A percentile compares a stretch with the other conserved stretches of the same genome.
Conservation (phyloP, 257 asterid species). For the Parsonsia alboflavescens region DNA sequence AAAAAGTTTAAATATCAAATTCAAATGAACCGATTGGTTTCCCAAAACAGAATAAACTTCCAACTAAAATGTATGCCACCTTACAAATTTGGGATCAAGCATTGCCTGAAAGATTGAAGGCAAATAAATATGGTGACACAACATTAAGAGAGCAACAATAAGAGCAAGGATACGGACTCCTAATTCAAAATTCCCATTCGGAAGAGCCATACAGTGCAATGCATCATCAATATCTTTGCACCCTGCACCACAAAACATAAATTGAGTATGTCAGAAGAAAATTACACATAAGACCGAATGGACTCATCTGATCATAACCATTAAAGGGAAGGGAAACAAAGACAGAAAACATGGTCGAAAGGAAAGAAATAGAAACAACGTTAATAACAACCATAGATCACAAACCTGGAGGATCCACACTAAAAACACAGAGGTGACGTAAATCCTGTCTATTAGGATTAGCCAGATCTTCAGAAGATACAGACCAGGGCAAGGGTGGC, state of each 20-base stretch:
- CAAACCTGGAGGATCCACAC: slow-evolving; percentile 99
- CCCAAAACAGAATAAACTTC: neutral
- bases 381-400: slow-evolving; percentile 13
- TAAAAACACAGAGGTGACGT: slow-evolving; percentile 82
- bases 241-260: slow-evolving; percentile 49
- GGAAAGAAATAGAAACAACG: neutral
- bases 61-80: neutral
- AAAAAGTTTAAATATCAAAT: neutral
- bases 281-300: neutral
- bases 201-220: slow-evolving; percentile 80
- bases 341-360: slow-evolving; percentile 5
- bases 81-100: neutral
- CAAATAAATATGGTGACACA: neutral
- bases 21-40: neutral
- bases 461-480: slow-evolving; percentile 67
- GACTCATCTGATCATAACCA: slow-evolving; percentile 1
- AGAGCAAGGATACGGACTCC: slow-evolving; percentile 90
- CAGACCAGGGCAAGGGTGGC: slow-evolving; percentile 97
- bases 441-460: slow-evolving; percentile 83
- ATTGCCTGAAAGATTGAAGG: neutral
- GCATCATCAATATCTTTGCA: slow-evolving; percentile 99
- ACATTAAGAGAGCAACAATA: neutral
- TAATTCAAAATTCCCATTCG: slow-evolving; percentile 91
- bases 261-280: slow-evolving; percentile 9
- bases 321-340: slow-evolving; percentile 9